Conservation (phyloP, 1,284 basidiomycete genomes). For the Xerocomus amazonicus region DNA sequence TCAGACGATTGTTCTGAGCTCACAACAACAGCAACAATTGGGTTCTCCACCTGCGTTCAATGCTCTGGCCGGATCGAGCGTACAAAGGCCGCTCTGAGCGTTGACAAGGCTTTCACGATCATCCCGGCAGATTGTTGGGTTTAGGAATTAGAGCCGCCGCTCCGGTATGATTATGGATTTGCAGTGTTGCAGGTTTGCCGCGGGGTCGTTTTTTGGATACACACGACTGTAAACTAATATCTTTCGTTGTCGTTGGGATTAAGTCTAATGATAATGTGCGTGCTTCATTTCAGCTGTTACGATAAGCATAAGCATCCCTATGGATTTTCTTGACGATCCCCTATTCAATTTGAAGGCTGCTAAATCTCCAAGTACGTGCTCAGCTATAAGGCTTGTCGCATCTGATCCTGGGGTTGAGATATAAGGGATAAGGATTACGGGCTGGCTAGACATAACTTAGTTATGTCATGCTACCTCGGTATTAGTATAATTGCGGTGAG, state of each 20-base stretch:
- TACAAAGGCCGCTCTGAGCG: conserved; percentile 16
- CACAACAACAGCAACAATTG: conserved; percentile 16
- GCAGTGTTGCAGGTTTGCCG: neutral
- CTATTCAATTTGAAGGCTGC: too few relatives aligned
- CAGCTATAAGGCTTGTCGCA: too few relatives aligned
- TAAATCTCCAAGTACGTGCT: too few relatives aligned
- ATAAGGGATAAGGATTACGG: too few relatives aligned
- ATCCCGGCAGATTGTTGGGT: neutral
- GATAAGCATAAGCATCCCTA: too few relatives aligned
- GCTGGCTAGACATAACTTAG: too few relatives aligned
- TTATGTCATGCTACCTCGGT: too few relatives aligned
- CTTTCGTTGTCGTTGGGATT: neutral
- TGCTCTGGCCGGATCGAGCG: conserved; percentile 17
- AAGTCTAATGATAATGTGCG: neutral
- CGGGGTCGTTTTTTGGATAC: conserved; percentile 1
- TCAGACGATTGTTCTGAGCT: conserved; percentile 8
- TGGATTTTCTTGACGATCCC: too few relatives aligned
- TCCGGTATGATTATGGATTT: neutral
- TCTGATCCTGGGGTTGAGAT: too few relatives aligned
- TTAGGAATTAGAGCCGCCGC: neutral
- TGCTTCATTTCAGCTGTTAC: neutral
- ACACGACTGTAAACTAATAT: neutral
- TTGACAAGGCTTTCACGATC: too few relatives aligned
- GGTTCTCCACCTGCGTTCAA: conserved; percentile 7
- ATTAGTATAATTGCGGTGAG: too few relatives aligned